Conservation (phyloP, 2,329 filamentous ascomycete genomes). For the Alternaria sp. region DNA sequence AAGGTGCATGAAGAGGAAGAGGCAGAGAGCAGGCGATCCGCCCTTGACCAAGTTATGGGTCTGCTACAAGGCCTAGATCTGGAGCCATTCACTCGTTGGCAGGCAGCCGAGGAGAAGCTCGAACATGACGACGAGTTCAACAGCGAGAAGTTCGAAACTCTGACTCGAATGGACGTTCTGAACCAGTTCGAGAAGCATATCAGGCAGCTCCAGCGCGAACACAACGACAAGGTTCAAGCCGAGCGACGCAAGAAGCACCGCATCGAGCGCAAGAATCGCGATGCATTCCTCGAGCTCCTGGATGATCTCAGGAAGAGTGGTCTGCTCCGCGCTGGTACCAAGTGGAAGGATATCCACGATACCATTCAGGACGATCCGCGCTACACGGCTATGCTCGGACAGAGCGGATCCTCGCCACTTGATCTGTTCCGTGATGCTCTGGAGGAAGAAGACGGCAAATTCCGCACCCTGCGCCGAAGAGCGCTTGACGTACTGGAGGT, state of each 20-base stretch:
- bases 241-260: slow-evolving; percentile 83
- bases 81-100: slow-evolving; percentile 94
- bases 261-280: slow-evolving; percentile 84
- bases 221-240: slow-evolving; percentile 89
- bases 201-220: slow-evolving; percentile 85
- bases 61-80: slow-evolving; percentile 82
- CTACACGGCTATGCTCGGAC: slow-evolving; percentile 83
- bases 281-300: slow-evolving; percentile 78
- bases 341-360: slow-evolving; percentile 84
- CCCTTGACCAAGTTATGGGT: slow-evolving; percentile 81
- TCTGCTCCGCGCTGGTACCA: slow-evolving; percentile 87
- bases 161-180: slow-evolving; percentile 89
- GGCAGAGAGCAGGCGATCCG: slow-evolving; percentile 74
- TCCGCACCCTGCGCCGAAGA: slow-evolving; percentile 81
- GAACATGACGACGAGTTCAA: slow-evolving; percentile 79
- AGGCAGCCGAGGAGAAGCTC: slow-evolving; percentile 84
- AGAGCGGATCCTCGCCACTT: slow-evolving; percentile 82
- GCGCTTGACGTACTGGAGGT: slow-evolving; percentile 90
- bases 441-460: slow-evolving; percentile 89
- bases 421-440: slow-evolving; percentile 96
- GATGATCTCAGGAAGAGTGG: slow-evolving; percentile 76
- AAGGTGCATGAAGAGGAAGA: slow-evolving; percentile 81
- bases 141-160: slow-evolving; percentile 80
- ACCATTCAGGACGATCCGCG: slow-evolving; percentile 81
- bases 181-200: slow-evolving; percentile 95